Percentiles rank a stretch among this genome's conserved stretches.
These are phyloP conservation scores for Suillus paluster DNA, from an alignment of 768 basidiomycete species.

Conservation along the genomic window DNA sequence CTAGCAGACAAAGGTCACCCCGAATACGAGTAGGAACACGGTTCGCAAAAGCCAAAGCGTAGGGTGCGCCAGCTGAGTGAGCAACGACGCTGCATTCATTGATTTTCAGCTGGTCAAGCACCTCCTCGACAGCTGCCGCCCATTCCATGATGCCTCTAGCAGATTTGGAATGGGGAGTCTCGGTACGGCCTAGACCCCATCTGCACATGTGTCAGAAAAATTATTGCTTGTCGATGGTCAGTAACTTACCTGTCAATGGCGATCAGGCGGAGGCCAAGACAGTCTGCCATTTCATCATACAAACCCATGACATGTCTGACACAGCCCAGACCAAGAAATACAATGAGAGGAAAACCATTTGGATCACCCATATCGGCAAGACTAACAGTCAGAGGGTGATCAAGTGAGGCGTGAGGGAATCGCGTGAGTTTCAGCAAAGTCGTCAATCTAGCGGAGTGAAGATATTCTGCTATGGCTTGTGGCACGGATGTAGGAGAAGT, in stretches of 20 bases:
- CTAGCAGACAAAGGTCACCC: constrained; percentile 86
- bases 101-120: constrained; percentile 80
- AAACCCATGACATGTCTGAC: constrained; percentile 94
- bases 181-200: constrained; percentile 93
- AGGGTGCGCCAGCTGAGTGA: constrained; percentile 95
- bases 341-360: constrained; percentile 84
- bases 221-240: background rate
- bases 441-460: constrained; percentile 86
- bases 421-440: constrained; percentile 79
- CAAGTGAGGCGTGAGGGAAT: constrained; percentile 76
- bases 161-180: constrained; percentile 63
- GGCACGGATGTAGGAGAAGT: constrained; percentile 60
- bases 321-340: constrained; percentile 93
- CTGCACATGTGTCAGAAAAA: constrained; percentile 38
- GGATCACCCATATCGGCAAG: constrained; percentile 91
- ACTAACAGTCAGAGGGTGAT: constrained; percentile 80
- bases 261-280: constrained; percentile 84
- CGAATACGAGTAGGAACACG: constrained; percentile 73
- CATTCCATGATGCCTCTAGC: constrained; percentile 87
- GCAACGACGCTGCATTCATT: constrained; percentile 88
- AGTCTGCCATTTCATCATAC: constrained; percentile 95
- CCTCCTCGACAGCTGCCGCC: constrained; percentile 89
- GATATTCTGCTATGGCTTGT: constrained; percentile 82
- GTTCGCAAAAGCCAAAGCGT: constrained; percentile 87
- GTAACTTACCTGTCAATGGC: constrained; percentile 83